These are phyloP conservation scores for Penicillium paradoxum DNA, from an alignment of 495 filamentous ascomycete species.

Conservation along the genomic window DNA sequence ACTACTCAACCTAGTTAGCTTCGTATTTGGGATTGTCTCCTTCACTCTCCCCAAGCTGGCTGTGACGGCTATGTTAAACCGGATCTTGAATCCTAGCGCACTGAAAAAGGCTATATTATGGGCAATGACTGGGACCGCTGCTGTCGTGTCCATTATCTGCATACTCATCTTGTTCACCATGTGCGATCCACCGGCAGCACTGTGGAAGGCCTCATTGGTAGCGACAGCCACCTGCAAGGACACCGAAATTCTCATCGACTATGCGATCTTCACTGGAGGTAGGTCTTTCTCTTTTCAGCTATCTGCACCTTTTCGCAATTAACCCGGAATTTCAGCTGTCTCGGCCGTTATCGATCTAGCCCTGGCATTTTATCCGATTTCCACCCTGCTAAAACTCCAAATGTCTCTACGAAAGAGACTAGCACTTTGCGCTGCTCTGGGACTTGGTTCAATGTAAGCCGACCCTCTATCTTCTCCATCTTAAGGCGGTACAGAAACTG, in stretches of 20 bases:
- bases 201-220: slow-evolving; percentile 13
- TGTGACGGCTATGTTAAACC: slow-evolving; percentile 24
- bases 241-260: slow-evolving; percentile 31
- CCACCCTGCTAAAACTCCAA: slow-evolving; percentile 30
- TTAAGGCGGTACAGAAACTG: background rate
- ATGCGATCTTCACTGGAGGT: slow-evolving; percentile 38
- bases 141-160: slow-evolving; percentile 15
- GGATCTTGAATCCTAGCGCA: slow-evolving; percentile 22
- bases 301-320: background rate
- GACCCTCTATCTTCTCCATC: background rate
- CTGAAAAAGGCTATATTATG: slow-evolving; percentile 19
- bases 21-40: slow-evolving; percentile 25
- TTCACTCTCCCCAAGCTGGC: slow-evolving; percentile 28
- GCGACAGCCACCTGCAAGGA: slow-evolving; percentile 23
- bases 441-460: slow-evolving; percentile 35
- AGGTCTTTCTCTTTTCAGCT: background rate
- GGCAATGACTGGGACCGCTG: slow-evolving; percentile 9
- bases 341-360: slow-evolving; percentile 35
- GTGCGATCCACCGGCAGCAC: slow-evolving; percentile 20
- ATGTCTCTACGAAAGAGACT: slow-evolving; percentile 38
- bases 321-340: slow-evolving; percentile 13
- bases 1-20: slow-evolving; percentile 19
- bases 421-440: slow-evolving; percentile 31
- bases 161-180: slow-evolving; percentile 24
- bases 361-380: slow-evolving; percentile 32